Evolutionary conservation across 306 rosid genomes (phyloP).

Genomic region (Acacia acuminata): DNA sequence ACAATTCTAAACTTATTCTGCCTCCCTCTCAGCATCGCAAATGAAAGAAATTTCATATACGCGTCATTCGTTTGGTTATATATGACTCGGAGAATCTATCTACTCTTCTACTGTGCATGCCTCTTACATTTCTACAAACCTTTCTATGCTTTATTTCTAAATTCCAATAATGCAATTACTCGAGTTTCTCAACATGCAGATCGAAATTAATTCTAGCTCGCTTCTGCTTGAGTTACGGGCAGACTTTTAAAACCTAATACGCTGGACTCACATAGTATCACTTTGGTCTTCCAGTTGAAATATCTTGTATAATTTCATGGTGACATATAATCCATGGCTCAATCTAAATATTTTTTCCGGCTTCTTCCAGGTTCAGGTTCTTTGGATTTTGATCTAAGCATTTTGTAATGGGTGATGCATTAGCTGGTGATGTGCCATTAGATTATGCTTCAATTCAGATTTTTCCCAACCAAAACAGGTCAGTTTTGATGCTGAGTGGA

Average conservation of each 20-base stretch:
- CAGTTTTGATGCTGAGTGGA: constrained; percentile 4
- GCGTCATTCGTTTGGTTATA: not conserved
- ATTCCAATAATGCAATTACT: not conserved
- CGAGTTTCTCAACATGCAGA: not conserved
- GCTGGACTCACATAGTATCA: not conserved
- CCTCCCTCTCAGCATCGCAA: not conserved
- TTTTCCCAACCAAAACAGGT: constrained; percentile 80
- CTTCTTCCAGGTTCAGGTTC: constrained; percentile 42
- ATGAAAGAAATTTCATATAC: constrained; percentile 3
- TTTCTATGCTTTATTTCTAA: not conserved
- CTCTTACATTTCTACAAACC: not conserved
- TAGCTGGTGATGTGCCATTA: constrained; percentile 54
- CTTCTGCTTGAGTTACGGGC: not conserved
- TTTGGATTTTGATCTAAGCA: constrained; percentile 30
- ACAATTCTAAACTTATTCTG: not conserved
- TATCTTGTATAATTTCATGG: constrained; percentile 16
- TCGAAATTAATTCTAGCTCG: constrained; percentile 2
- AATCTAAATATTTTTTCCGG: not conserved
- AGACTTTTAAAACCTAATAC: not conserved
- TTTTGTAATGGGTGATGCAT: constrained; percentile 59
- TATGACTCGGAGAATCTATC: constrained; percentile 9
- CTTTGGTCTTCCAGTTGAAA: not conserved
- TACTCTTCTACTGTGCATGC: not conserved
- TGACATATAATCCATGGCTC: constrained; percentile 21
- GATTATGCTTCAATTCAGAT: constrained; percentile 71